A percentile compares a stretch with the other conserved stretches of the same genome.
Evolutionary conservation across 192 early-diverging fungal species (phyloP).

Genomic region (Rhizoclosmatium globosum): DNA sequence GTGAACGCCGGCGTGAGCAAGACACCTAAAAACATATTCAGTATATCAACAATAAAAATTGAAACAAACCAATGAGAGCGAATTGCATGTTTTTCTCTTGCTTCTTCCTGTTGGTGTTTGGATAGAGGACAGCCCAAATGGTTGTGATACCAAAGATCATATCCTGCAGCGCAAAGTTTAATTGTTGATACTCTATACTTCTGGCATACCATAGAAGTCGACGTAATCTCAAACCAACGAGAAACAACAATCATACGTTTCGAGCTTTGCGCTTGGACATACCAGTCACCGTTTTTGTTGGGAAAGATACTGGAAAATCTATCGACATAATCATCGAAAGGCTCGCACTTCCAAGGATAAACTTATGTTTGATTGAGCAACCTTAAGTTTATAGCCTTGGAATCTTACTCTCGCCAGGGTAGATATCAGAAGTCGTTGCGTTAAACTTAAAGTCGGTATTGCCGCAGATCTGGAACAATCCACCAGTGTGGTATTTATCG

Average conservation of each 20-base stretch:
- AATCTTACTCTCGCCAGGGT: neutral
- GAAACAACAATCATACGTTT: conserved; percentile 10
- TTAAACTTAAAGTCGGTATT: conserved; percentile 1
- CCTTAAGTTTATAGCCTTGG: too few species aligned
- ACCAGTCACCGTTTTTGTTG: neutral
- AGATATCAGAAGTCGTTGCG: neutral
- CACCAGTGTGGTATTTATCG: conserved; percentile 23
- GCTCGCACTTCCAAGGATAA: neutral
- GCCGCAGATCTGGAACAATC: conserved; percentile 32
- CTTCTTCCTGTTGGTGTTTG: neutral
- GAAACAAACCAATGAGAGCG: too few species aligned
- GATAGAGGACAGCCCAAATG: conserved; percentile 5
- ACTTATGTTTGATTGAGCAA: neutral
- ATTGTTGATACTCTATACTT: too few species aligned
- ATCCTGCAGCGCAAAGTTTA: neutral
- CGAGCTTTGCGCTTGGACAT: neutral
- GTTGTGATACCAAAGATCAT: conserved; percentile 25
- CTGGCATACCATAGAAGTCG: neutral
- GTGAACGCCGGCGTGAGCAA: neutral
- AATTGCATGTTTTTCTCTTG: too few species aligned
- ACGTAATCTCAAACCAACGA: conserved; percentile 3
- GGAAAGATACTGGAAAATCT: neutral
- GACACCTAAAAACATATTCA: neutral
- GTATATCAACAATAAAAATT: too few species aligned
- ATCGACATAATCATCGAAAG: neutral